Evolutionary conservation across 257 asterid species (phyloP), one percentile per base, ranked within the genome.

Genomic region (Solanum bukasovii): DNA sequence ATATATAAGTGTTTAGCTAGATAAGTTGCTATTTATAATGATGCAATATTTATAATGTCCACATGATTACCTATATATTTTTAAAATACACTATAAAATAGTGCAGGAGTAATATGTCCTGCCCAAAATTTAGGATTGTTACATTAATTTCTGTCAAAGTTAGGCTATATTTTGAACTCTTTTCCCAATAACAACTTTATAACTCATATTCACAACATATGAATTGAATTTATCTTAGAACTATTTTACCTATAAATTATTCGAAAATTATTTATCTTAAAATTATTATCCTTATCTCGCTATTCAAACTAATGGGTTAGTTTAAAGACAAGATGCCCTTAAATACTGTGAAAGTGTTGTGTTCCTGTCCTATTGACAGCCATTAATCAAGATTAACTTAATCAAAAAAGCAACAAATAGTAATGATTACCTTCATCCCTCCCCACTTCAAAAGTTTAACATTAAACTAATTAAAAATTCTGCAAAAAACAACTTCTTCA

Each of bases 401-500:
- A 75, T 86, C 56, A 87, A 74, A 85, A 70, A 87, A 89, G 68
- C 33, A 38, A 68, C 86, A 83, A 79, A 87, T 86, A 89, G 91
- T 87, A 89, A 91, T 90, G 89, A 93, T 91, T 87, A 79, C 89
- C 90, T 92, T 90, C 93, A 89, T 89, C 88, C 90, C 83, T 79
- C 84, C 89, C 70, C 89, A 87, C 92, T 18, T 83, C 86, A 61
- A 85, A 83, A 40, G 46, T 18, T 18, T 14, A 10, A 25, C 13
- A 79, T 63, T 27, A 29, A 82, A 63, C 49, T n/a, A 90, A 71
- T 71, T 52, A 68, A 72, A 86, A 13, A 23, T 86, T 31, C 52
- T 33, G 68, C 16, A 8, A 67, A 67, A 42, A 78, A 82, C 78
- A 74, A 38, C 83, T 81, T 33, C 83, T 49, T 44, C 86, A 90